phyloP scores from a whole-genome alignment of 2,329 filamentous ascomycete genomes.

The Microsporum audouinii region DNA sequence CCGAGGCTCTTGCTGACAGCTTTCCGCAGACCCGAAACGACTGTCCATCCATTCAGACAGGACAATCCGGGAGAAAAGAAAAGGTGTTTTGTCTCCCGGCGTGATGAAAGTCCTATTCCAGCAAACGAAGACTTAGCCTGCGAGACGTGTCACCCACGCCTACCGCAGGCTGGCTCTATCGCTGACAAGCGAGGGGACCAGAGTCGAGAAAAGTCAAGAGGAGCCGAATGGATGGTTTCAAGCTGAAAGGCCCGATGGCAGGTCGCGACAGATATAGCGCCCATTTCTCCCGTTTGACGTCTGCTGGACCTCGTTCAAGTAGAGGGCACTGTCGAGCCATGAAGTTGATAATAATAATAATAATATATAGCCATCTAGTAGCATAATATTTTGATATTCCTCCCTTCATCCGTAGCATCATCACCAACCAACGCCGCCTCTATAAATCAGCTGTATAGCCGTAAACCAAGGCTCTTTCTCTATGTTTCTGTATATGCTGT shows the following conservation, averaged over 20 bases:
- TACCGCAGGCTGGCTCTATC: neutral
- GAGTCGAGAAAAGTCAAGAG: neutral
- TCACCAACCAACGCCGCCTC: too few species aligned
- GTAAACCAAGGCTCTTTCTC: too few species aligned
- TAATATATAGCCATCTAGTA: too few species aligned
- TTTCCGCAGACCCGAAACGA: neutral
- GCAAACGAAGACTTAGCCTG: neutral
- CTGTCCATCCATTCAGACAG: neutral
- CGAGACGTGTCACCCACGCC: neutral
- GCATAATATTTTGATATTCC: too few species aligned
- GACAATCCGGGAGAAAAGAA: neutral
- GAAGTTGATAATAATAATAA: too few species aligned
- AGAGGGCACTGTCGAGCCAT: too few species aligned
- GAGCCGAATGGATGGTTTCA: neutral
- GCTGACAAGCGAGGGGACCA: neutral
- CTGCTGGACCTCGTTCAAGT: neutral
- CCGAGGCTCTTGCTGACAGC: neutral
- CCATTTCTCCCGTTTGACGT: neutral
- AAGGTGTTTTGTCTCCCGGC: neutral
- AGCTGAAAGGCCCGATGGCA: neutral
- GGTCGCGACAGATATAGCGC: neutral
- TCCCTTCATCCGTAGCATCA: too few species aligned
- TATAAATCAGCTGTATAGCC: too few species aligned
- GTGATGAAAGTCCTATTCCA: neutral
- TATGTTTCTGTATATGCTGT: neutral